These are phyloP conservation scores for Aspergillus sparsus DNA, from an alignment of 495 filamentous ascomycete species.

Conservation along the genomic window DNA sequence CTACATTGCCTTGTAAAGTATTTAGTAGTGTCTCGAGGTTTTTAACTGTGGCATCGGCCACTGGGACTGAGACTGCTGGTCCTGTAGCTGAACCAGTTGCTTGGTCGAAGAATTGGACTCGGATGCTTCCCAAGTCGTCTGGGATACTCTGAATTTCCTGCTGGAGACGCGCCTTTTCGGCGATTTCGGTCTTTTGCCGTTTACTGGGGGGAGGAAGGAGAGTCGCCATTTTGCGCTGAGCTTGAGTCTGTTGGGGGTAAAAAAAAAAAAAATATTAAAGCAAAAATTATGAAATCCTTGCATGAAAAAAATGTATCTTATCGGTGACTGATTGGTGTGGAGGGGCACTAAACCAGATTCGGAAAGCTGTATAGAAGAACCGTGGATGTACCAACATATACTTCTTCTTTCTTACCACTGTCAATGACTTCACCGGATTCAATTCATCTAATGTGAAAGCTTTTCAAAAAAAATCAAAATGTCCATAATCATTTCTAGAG, in stretches of 20 bases:
- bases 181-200: constrained; percentile 74
- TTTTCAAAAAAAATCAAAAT: constrained; percentile 6
- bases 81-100: constrained; percentile 67
- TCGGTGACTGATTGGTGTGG: constrained; percentile 13
- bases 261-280: constrained; percentile 14
- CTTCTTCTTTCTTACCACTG: neutral
- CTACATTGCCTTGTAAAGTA: constrained; percentile 77
- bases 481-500: constrained; percentile 15
- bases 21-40: constrained; percentile 93
- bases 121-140: constrained; percentile 72
- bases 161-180: constrained; percentile 71
- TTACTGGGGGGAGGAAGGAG: constrained; percentile 87
- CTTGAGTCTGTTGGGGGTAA: constrained; percentile 16
- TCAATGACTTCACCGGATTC: neutral
- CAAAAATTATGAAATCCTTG: constrained; percentile 17
- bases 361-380: constrained; percentile 36
- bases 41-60: constrained; percentile 82
- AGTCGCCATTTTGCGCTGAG: constrained; percentile 70
- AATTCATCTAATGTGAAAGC: neutral
- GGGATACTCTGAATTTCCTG: constrained; percentile 74
- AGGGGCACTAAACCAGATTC: constrained; percentile 29
- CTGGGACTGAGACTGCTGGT: constrained; percentile 75
- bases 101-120: constrained; percentile 85
- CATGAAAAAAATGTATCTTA: constrained; percentile 24
- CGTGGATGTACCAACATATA: constrained; percentile 28